Conservation (phyloP, 768 basidiomycete species). For the Gloeopeniophorella convolvens region DNA sequence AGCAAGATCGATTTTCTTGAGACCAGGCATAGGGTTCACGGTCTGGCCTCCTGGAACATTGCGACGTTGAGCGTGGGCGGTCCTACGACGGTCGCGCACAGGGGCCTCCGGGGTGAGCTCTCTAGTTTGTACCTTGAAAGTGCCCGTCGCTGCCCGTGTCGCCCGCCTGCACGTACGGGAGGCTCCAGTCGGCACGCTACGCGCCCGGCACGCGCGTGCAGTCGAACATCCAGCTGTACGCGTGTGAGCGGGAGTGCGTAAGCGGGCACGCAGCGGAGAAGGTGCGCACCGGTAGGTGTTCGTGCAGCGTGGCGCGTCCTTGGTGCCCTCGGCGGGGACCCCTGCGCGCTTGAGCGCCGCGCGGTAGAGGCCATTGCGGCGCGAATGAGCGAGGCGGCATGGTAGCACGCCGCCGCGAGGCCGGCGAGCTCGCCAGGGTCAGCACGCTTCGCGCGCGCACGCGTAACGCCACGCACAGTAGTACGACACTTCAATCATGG, state of each 20-base stretch:
- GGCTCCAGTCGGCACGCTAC: constrained; percentile 71
- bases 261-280: not conserved
- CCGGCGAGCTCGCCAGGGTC: constrained; percentile 37
- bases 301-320: constrained; percentile 74
- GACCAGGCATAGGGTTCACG: too few species aligned
- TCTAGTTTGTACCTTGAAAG: too few species aligned
- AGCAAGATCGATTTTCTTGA: too few species aligned
- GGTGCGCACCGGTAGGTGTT: constrained; percentile 66
- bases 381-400: constrained; percentile 70
- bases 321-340: constrained; percentile 58
- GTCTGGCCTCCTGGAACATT: too few species aligned
- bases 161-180: constrained; percentile 53
- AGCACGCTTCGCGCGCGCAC: too few species aligned
- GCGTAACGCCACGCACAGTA: constrained; percentile 51
- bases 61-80: too few species aligned
- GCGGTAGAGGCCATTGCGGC: constrained; percentile 70
- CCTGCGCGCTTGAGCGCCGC: constrained; percentile 59
- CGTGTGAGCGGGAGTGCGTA: too few species aligned
- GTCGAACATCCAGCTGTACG: constrained; percentile 96
- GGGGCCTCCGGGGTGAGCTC: too few species aligned
- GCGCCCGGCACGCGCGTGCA: constrained; percentile 75
- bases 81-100: too few species aligned
- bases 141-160: constrained; percentile 65
- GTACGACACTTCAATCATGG: constrained; percentile 90
- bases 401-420: constrained; percentile 35